Evolutionary conservation across 1,284 basidiomycete genomes (phyloP).

Genomic region (Ganoderma lucidum): DNA sequence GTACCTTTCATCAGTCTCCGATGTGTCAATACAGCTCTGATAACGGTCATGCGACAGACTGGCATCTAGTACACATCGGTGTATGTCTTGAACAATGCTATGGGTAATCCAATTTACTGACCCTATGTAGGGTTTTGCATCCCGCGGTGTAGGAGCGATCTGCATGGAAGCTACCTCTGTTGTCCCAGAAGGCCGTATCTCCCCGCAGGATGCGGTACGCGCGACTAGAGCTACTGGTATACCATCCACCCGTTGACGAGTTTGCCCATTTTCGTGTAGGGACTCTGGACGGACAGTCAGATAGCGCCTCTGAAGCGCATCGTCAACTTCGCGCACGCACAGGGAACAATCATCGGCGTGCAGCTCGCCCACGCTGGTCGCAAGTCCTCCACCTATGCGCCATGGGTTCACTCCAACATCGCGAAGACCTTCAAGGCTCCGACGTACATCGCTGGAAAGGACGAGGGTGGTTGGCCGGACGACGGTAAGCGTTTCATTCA

Average conservation of each 20-base stretch:
- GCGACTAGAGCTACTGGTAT: neutral
- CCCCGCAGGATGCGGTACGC: constrained; percentile 48
- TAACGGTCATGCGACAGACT: constrained; percentile 77
- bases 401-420: constrained; percentile 57
- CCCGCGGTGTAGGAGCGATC: constrained; percentile 69
- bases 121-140: constrained; percentile 55
- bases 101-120: neutral
- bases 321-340: constrained; percentile 79
- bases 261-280: constrained; percentile 41
- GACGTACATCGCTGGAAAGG: constrained; percentile 47
- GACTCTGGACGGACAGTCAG: constrained; percentile 83
- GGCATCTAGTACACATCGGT: constrained; percentile 78
- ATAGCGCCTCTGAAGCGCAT: constrained; percentile 72
- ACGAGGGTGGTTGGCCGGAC: constrained; percentile 77
- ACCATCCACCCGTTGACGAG: neutral
- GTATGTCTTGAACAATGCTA: constrained; percentile 43
- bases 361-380: constrained; percentile 86
- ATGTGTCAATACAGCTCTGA: constrained; percentile 85
- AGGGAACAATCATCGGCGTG: constrained; percentile 76
- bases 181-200: constrained; percentile 68
- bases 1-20: constrained; percentile 58
- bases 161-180: constrained; percentile 68
- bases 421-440: constrained; percentile 37
- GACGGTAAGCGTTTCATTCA: constrained; percentile 43
- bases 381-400: constrained; percentile 68